phyloP scores from a whole-genome alignment of 768 basidiomycete genomes.

The Suillus ampliporus region DNA sequence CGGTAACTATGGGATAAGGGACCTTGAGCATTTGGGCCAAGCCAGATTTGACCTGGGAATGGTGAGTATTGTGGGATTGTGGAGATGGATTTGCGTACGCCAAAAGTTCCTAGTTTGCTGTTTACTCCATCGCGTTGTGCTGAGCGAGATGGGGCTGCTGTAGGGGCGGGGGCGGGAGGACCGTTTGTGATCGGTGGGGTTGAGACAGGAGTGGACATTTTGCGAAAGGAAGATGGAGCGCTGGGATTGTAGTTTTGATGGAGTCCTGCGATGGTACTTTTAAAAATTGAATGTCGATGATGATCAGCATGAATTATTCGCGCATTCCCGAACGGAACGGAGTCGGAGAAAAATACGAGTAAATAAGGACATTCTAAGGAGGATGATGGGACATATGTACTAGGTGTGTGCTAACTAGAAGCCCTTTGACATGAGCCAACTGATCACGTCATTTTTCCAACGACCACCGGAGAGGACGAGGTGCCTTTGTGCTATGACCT shows the following conservation, averaged over 20 bases:
- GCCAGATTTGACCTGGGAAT: slow-evolving; percentile 82
- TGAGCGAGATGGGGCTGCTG: slow-evolving; percentile 58
- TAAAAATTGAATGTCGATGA: neutral
- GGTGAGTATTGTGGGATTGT: neutral
- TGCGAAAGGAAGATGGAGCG: neutral
- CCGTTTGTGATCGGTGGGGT: slow-evolving; percentile 14
- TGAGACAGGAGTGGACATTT: slow-evolving; percentile 24
- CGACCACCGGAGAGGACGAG: slow-evolving; percentile 65
- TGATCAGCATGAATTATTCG: too few species aligned
- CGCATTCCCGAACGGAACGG: neutral
- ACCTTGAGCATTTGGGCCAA: slow-evolving; percentile 97
- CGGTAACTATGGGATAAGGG: slow-evolving; percentile 14
- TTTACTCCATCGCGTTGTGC: slow-evolving; percentile 54
- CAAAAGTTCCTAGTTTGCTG: slow-evolving; percentile 73
- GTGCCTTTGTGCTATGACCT: slow-evolving; percentile 54
- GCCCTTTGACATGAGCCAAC: slow-evolving; percentile 68
- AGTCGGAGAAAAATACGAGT: neutral
- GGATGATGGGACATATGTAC: too few species aligned
- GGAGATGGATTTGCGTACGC: slow-evolving; percentile 49
- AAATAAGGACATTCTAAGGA: too few species aligned
- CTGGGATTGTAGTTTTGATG: too few species aligned
- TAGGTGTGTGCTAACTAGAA: too few species aligned
- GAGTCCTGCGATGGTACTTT: too few species aligned
- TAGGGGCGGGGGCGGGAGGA: slow-evolving; percentile 1
- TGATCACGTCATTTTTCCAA: slow-evolving; percentile 64